Evolutionary conservation across 2,329 filamentous ascomycete genomes (phyloP), one percentile per base, ranked within the genome.

Genomic region (Fusarium duplospermum): DNA sequence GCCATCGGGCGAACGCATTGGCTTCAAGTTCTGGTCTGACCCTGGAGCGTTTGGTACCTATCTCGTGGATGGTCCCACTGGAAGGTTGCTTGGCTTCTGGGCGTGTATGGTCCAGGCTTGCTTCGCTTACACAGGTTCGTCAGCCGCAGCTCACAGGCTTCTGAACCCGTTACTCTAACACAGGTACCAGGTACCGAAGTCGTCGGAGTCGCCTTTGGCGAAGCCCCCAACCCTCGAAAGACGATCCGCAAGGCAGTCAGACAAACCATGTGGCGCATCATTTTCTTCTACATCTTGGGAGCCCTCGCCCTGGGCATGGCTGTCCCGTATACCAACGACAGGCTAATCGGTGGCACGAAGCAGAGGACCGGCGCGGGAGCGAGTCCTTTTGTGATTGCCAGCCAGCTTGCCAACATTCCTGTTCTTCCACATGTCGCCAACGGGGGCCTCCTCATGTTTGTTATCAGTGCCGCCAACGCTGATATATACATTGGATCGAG

Each of bases 11-110:
- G 70, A 81, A 57, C 82, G 84, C 6, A 79, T 80, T 14, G 85
- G 85, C 9, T 87, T 87, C 76, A 76, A 76, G 27, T 87, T 84
- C 77, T 87, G 85, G 85, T 69, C 79, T 6, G 72, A 83, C 6
- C 85, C 85, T 0, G 85, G 85, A 6, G 83, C 85, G 0, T 86
- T 87, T 73, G 83, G 78, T 3, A 75, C 77, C 33, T 84, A 83
- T 70, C 67, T 81, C 6, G 68, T 76, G 4, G 74, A 81, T 13
- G 84, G 83, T 4, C 45, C 67, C 1, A 77, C 73, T 1, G 84
- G 83, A 9, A 78, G 79, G 14, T 84, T 87, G 59, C 78, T 86
- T 7, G 84, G 83, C 5, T 80, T 83, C 16, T 83, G 83, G 81
- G 81, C 81, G 9, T 81, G 80, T 16, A 76, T 85, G 52, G 81